These are phyloP conservation scores for Alternaria sp. DNA, from an alignment of 2,329 filamentous ascomycete genomes.

Conservation along the genomic window DNA sequence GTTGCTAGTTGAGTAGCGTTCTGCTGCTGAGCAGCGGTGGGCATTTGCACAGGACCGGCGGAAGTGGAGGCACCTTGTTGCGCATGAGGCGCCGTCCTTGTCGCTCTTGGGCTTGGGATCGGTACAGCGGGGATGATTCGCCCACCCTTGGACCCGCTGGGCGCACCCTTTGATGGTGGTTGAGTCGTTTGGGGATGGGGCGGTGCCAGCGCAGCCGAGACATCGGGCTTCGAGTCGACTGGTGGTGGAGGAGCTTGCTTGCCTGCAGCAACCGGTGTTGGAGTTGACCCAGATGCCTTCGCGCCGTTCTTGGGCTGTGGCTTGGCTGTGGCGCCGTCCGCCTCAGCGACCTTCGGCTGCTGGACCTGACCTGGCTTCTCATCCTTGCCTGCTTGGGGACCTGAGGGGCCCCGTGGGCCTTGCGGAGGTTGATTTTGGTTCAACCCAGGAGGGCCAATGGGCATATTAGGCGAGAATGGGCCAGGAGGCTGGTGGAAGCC, in stretches of 20 bases:
- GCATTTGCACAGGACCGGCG: conserved; percentile 38
- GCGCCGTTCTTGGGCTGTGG: conserved; percentile 64
- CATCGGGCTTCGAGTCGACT: conserved; percentile 72
- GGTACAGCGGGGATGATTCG: conserved; percentile 73
- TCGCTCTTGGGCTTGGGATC: conserved; percentile 58
- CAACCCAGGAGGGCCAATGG: conserved; percentile 64
- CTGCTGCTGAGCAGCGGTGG: conserved; percentile 52
- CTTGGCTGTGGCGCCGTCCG: conserved; percentile 56
- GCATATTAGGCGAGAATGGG: conserved; percentile 68
- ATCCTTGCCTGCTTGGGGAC: conserved; percentile 41
- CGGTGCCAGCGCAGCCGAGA: conserved; percentile 64
- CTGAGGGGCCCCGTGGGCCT: conserved; percentile 48
- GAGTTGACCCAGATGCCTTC: conserved; percentile 47
- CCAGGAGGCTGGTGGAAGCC: conserved; percentile 75
- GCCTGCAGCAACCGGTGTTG: conserved; percentile 54
- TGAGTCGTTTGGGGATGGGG: conserved; percentile 52
- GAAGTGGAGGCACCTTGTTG: conserved; percentile 33
- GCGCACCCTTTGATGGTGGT: conserved; percentile 49
- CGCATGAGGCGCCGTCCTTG: conserved; percentile 51
- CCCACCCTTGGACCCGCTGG: conserved; percentile 56
- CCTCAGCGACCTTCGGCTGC: conserved; percentile 53
- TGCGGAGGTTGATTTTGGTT: conserved; percentile 53
- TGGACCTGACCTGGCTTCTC: conserved; percentile 35
- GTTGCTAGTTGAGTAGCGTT: conserved; percentile 78
- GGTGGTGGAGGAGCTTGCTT: conserved; percentile 68